A percentile compares a stretch with the other conserved stretches of the same genome.
Conservation (phyloP, 257 asterid genomes). For the Fraxinus americana region DNA sequence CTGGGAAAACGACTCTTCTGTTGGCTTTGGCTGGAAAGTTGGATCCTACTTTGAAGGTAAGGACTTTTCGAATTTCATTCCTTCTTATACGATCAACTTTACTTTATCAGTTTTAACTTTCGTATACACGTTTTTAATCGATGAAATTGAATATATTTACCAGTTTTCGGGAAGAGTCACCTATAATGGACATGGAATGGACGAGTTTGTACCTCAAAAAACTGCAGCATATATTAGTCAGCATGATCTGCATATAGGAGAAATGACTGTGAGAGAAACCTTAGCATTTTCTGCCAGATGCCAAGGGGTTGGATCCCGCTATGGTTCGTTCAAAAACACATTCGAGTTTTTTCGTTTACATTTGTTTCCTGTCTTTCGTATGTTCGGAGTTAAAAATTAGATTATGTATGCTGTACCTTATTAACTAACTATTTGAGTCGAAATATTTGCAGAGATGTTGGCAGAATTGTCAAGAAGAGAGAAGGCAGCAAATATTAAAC, state of each 20-base stretch:
- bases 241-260: constrained; percentile 67
- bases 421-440: background rate
- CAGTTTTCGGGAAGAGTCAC: constrained; percentile 61
- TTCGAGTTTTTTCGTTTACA: background rate
- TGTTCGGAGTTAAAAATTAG: background rate
- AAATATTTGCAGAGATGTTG: constrained; percentile 62
- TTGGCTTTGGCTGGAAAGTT: constrained; percentile 73
- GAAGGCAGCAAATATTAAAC: constrained; percentile 57
- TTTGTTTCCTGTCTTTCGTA: background rate
- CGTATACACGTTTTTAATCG: background rate
- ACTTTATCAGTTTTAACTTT: background rate
- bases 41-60: constrained; percentile 53
- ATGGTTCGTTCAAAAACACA: constrained; percentile 42
- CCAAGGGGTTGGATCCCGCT: constrained; percentile 76
- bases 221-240: constrained; percentile 73
- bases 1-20: constrained; percentile 73
- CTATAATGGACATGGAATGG: constrained; percentile 63
- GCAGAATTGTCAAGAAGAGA: constrained; percentile 62
- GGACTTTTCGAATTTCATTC: background rate
- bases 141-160: background rate
- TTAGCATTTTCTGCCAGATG: constrained; percentile 71
- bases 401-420: background rate
- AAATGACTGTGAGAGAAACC: constrained; percentile 78
- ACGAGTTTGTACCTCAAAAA: constrained; percentile 64
- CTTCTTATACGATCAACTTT: background rate